Evolutionary conservation across 2,329 filamentous ascomycete genomes (phyloP).

Genomic region (Chaetomium strumarium): DNA sequence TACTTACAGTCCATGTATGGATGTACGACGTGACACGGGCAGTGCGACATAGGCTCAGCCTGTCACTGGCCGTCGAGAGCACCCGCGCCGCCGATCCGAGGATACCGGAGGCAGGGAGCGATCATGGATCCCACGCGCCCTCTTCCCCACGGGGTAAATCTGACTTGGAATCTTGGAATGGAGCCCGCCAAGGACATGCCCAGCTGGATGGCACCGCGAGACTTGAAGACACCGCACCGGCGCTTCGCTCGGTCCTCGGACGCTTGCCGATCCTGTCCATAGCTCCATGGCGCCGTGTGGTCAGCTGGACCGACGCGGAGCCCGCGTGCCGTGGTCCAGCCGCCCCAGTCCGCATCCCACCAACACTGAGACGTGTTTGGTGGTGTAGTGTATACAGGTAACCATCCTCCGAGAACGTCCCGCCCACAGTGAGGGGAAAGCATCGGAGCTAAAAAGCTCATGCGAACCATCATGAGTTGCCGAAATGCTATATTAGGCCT

Average conservation of each 20-base stretch:
- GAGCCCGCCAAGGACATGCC: background rate
- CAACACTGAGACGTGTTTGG: background rate
- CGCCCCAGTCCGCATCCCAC: background rate
- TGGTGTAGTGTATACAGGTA: background rate
- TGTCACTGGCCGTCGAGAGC: background rate
- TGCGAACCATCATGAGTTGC: constrained; percentile 1
- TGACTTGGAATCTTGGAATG: background rate
- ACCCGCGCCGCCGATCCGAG: background rate
- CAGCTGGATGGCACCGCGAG: background rate
- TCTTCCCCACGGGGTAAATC: constrained; percentile 11
- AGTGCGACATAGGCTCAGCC: background rate
- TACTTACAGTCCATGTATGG: too few relatives aligned
- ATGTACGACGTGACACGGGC: background rate
- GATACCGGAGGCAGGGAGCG: background rate
- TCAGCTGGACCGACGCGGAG: constrained; percentile 19
- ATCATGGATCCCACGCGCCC: background rate
- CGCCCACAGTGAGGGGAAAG: too few relatives aligned
- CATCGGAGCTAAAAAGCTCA: background rate
- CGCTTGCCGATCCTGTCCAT: constrained; percentile 20
- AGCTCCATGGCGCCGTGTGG: constrained; percentile 15
- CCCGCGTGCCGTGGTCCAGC: too few relatives aligned
- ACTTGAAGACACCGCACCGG: constrained; percentile 6
- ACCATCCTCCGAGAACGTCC: too few relatives aligned
- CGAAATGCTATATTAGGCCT: constrained; percentile 9
- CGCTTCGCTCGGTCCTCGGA: constrained; percentile 14